These are phyloP conservation scores for Calonectria pseudoreteaudii DNA, from an alignment of 2,329 filamentous ascomycete genomes.

Conservation along the genomic window DNA sequence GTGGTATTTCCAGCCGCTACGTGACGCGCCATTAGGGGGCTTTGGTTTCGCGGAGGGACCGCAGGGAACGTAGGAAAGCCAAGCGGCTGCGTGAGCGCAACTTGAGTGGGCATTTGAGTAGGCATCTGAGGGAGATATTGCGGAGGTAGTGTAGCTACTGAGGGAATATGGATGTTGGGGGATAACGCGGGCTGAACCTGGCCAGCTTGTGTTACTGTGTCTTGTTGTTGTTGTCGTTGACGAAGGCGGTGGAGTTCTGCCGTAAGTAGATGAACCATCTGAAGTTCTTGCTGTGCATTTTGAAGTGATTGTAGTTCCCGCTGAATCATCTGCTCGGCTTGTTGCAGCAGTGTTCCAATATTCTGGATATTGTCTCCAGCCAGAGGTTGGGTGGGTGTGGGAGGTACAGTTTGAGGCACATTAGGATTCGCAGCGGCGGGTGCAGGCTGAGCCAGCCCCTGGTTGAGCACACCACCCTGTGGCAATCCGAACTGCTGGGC, in stretches of 20 bases:
- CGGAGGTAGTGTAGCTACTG: constrained; percentile 28
- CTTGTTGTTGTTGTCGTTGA: constrained; percentile 56
- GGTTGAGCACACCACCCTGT: constrained; percentile 42
- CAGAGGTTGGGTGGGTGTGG: constrained; percentile 33
- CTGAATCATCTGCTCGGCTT: constrained; percentile 76
- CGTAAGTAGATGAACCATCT: constrained; percentile 75
- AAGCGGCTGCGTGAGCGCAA: constrained; percentile 31
- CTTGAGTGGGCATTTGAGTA: constrained; percentile 32
- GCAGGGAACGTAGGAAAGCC: constrained; percentile 38
- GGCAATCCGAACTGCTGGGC: constrained; percentile 71
- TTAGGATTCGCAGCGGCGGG: constrained; percentile 30
- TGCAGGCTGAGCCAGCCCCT: constrained; percentile 34
- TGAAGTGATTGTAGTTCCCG: constrained; percentile 74
- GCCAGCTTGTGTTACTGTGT: constrained; percentile 37
- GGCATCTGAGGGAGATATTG: constrained; percentile 29
- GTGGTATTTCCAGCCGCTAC: constrained; percentile 57
- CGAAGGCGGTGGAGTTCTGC: constrained; percentile 76
- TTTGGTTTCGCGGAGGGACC: constrained; percentile 51
- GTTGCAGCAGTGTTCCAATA: constrained; percentile 70
- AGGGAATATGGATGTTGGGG: constrained; percentile 22
- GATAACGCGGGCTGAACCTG: constrained; percentile 25
- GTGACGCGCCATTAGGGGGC: constrained; percentile 61
- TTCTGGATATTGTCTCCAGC: constrained; percentile 52
- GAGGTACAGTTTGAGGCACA: constrained; percentile 29
- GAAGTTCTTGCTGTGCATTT: constrained; percentile 74